Evolutionary conservation across 345 rosid genomes (phyloP).

Genomic region (Brassica nigra): DNA sequence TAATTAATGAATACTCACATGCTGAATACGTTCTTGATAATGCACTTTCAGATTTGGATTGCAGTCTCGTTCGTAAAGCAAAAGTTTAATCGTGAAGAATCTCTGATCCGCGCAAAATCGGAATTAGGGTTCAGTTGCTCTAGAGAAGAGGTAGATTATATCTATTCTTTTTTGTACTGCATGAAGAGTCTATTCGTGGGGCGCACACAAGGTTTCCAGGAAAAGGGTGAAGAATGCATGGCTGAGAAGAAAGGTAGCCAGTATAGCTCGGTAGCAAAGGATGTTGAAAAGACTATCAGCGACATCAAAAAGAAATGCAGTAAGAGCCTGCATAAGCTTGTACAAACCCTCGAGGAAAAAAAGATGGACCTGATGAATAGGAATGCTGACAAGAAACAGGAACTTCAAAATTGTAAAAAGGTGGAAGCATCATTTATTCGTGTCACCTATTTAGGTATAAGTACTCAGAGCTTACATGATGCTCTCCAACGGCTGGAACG

Average conservation of each 20-base stretch:
- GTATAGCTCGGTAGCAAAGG: slow-evolving; percentile 46
- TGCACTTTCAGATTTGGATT: slow-evolving; percentile 73
- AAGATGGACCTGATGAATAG: slow-evolving; percentile 42
- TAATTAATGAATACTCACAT: slow-evolving; percentile 25
- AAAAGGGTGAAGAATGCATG: slow-evolving; percentile 40
- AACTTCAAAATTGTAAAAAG: slow-evolving; percentile 46
- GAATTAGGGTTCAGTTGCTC: slow-evolving; percentile 64
- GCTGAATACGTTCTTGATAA: slow-evolving; percentile 16
- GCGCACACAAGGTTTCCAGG: slow-evolving; percentile 34
- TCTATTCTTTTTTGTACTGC: slow-evolving; percentile 57
- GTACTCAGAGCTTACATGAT: slow-evolving; percentile 38
- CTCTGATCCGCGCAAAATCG: slow-evolving; percentile 66
- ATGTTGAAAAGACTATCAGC: slow-evolving; percentile 50
- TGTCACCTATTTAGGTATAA: slow-evolving; percentile 38
- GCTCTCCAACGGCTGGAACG: slow-evolving; percentile 54
- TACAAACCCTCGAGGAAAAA: slow-evolving; percentile 47
- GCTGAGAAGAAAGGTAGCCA: slow-evolving; percentile 42
- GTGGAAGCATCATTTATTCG: slow-evolving; percentile 58
- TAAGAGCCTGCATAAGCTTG: slow-evolving; percentile 53
- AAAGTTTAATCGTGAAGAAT: slow-evolving; percentile 62
- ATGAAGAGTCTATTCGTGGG: slow-evolving; percentile 61
- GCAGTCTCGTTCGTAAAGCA: slow-evolving; percentile 71
- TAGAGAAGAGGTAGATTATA: slow-evolving; percentile 61
- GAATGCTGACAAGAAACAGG: slow-evolving; percentile 50
- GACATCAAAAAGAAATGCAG: slow-evolving; percentile 54